These are phyloP conservation scores for Chalciporus pseudorubinellus DNA, from an alignment of 768 basidiomycete species.

Conservation along the genomic window DNA sequence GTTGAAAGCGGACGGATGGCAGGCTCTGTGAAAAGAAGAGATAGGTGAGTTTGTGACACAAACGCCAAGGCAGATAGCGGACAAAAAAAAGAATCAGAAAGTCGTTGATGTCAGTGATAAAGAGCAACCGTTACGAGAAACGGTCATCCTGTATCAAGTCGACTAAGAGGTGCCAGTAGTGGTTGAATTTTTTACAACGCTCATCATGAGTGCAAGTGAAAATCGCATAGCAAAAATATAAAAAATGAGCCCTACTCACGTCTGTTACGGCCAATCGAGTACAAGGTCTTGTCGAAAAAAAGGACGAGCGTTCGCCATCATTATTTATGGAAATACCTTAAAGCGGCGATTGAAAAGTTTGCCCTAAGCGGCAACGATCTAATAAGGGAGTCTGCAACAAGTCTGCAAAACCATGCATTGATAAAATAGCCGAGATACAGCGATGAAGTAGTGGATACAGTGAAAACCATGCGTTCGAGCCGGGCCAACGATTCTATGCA, in stretches of 20 bases:
- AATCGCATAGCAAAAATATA: background rate
- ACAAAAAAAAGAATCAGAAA: constrained; percentile 39
- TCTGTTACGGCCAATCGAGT: background rate
- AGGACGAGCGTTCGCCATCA: too few relatives aligned
- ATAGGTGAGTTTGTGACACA: constrained; percentile 16
- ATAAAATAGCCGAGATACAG: too few relatives aligned
- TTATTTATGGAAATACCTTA: constrained; percentile 3
- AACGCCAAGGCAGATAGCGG: background rate
- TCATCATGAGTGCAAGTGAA: constrained; percentile 53
- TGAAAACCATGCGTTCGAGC: background rate
- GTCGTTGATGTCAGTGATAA: constrained; percentile 79
- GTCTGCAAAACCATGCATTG: too few relatives aligned
- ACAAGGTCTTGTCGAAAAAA: background rate
- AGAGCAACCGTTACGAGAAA: constrained; percentile 36
- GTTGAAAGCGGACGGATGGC: background rate
- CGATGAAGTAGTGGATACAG: background rate
- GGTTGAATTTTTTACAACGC: constrained; percentile 75
- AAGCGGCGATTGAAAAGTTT: constrained; percentile 20
- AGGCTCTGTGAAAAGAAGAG: constrained; percentile 11
- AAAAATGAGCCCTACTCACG: constrained; percentile 16
- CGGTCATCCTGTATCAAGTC: constrained; percentile 51
- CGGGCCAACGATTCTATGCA: background rate
- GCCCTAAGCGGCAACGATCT: too few relatives aligned
- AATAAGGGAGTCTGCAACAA: too few relatives aligned
- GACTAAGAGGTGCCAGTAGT: constrained; percentile 91